Evolutionary conservation across 371 early-diverging fungal species (phyloP).

Genomic region (Actinomucor elegans): DNA sequence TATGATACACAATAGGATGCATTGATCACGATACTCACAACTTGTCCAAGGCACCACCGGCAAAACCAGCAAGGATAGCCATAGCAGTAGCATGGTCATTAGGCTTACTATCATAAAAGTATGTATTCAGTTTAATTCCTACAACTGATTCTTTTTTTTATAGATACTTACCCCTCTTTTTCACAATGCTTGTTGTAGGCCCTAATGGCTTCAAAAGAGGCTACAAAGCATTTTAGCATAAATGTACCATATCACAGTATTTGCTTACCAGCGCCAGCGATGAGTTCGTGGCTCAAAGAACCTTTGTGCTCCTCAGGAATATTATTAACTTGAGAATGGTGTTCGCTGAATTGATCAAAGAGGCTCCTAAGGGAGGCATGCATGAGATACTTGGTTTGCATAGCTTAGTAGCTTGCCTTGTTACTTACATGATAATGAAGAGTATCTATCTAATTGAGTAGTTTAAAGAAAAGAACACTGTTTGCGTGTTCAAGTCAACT

Average conservation of each 20-base stretch:
- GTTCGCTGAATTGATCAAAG: slow-evolving; percentile 28
- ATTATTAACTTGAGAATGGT: slow-evolving; percentile 27
- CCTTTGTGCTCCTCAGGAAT: slow-evolving; percentile 40
- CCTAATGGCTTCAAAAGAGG: slow-evolving; percentile 46
- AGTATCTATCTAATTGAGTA: not conserved
- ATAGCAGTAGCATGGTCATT: slow-evolving; percentile 45
- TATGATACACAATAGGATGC: not conserved
- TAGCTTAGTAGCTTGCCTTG: not conserved
- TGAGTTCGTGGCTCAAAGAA: slow-evolving; percentile 48
- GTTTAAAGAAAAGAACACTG: not conserved
- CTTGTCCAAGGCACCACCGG: slow-evolving; percentile 52
- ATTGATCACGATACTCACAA: slow-evolving; percentile 35
- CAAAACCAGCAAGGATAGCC: slow-evolving; percentile 54
- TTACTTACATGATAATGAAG: slow-evolving; percentile 4
- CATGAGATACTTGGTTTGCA: no score
- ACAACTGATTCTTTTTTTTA: no score
- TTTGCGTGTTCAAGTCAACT: not conserved
- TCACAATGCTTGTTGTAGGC: slow-evolving; percentile 51
- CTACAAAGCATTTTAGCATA: not conserved
- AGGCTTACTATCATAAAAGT: slow-evolving; percentile 35
- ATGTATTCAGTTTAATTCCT: not conserved
- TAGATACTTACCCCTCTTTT: slow-evolving; percentile 33
- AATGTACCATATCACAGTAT: no score
- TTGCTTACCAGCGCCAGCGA: slow-evolving; percentile 54
- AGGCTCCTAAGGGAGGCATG: slow-evolving; percentile 43